phyloP scores from a whole-genome alignment of 2,329 filamentous ascomycete species.

The Fusarium musae region DNA sequence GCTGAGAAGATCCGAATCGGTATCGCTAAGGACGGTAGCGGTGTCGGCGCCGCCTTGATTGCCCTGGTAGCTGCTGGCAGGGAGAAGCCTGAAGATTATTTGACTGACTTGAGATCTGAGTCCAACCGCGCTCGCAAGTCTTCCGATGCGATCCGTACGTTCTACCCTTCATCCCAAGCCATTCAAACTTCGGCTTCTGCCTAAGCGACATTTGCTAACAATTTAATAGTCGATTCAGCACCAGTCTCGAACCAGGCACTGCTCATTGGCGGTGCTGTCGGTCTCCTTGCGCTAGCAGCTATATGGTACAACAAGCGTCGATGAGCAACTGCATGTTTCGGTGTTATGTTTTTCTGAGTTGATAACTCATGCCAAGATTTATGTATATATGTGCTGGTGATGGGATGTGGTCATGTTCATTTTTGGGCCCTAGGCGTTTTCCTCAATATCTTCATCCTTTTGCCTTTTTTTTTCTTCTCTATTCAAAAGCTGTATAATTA shows the following conservation, averaged over 20 bases:
- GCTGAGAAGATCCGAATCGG: constrained; percentile 92
- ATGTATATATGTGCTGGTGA: constrained; percentile 29
- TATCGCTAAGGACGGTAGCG: constrained; percentile 95
- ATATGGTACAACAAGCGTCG: constrained; percentile 51
- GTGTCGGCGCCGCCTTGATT: constrained; percentile 85
- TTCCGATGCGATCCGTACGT: constrained; percentile 49
- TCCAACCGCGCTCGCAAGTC: constrained; percentile 49
- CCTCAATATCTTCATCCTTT: not conserved
- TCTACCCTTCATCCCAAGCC: constrained; percentile 2
- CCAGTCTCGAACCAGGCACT: constrained; percentile 47
- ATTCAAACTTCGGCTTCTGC: not conserved
- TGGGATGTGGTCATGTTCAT: constrained; percentile 24
- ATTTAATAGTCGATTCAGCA: constrained; percentile 46
- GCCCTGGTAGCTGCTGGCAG: constrained; percentile 84
- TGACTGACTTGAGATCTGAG: constrained; percentile 55
- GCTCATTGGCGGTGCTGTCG: constrained; percentile 50
- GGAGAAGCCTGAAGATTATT: constrained; percentile 62
- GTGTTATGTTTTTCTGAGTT: constrained; percentile 5
- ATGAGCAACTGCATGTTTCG: constrained; percentile 17
- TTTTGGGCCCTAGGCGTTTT: constrained; percentile 30
- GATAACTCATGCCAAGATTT: constrained; percentile 13
- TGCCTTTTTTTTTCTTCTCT: not conserved
- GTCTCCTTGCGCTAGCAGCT: constrained; percentile 52
- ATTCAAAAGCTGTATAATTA: constrained; percentile 30
- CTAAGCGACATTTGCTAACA: constrained; percentile 37